These are phyloP conservation scores for Termitomyces sp. DNA, from an alignment of 768 basidiomycete species.

Conservation along the genomic window DNA sequence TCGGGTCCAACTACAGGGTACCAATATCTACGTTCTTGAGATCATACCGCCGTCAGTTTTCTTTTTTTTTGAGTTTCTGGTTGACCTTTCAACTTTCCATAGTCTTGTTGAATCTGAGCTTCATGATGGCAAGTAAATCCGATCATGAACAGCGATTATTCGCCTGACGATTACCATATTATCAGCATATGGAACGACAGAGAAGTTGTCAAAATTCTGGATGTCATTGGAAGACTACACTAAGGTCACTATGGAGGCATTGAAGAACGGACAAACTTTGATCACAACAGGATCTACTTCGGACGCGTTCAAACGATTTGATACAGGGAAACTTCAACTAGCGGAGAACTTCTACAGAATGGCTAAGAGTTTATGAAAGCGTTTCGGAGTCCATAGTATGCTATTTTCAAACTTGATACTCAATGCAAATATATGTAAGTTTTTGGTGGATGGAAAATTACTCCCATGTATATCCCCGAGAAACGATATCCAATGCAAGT, in stretches of 20 bases:
- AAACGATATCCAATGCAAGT: too few relatives aligned
- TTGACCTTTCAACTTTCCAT: neutral
- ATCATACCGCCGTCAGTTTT: conserved; percentile 53
- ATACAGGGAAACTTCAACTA: conserved; percentile 28
- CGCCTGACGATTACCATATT: neutral
- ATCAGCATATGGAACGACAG: conserved; percentile 49
- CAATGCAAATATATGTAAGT: too few relatives aligned
- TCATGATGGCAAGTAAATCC: conserved; percentile 44
- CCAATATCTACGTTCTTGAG: conserved; percentile 52
- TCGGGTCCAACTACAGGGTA: conserved; percentile 40
- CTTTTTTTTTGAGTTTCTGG: neutral
- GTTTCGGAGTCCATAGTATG: too few relatives aligned
- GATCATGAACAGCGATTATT: neutral
- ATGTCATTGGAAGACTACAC: conserved; percentile 50
- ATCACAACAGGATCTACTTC: conserved; percentile 24
- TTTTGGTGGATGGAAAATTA: too few relatives aligned
- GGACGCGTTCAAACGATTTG: conserved; percentile 26
- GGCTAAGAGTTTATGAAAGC: neutral
- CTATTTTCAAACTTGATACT: too few relatives aligned
- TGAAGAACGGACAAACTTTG: conserved; percentile 23
- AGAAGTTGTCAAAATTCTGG: conserved; percentile 46
- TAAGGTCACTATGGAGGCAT: conserved; percentile 25
- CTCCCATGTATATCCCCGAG: too few relatives aligned
- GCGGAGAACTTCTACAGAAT: conserved; percentile 17
- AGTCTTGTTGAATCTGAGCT: conserved; percentile 62